phyloP scores from a whole-genome alignment of 139 green algal species.

The Mychonastes homosphaera region DNA sequence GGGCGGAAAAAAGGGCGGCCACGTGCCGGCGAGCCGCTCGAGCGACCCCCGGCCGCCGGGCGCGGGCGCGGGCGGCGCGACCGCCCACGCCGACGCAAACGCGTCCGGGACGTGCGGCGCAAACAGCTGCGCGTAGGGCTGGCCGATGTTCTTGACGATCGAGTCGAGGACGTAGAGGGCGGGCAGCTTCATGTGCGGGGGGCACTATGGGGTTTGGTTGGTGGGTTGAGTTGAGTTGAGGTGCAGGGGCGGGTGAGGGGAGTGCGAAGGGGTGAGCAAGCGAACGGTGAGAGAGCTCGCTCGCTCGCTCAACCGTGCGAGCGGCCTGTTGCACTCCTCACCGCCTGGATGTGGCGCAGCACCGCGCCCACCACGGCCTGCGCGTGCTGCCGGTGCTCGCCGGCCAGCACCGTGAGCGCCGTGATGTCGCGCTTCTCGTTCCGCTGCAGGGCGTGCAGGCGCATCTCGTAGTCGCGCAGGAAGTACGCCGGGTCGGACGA shows the following conservation, averaged over 20 bases:
- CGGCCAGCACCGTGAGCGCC: constrained; percentile 18
- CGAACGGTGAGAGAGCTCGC: no score
- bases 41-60: constrained; percentile 20
- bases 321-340: no score
- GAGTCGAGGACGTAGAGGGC: constrained; percentile 68
- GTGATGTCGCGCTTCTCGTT: constrained; percentile 18
- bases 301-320: no score
- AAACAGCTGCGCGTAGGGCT: constrained; percentile 49
- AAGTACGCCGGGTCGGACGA: no score
- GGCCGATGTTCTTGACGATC: constrained; percentile 62
- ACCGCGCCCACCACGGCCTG: constrained; percentile 10
- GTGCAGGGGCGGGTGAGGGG: no score
- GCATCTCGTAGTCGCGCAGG: constrained; percentile 1
- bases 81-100: constrained; percentile 8
- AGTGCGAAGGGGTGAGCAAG: no score
- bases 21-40: constrained; percentile 45
- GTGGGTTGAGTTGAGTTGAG: no score
- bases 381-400: constrained; percentile 4
- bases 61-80: neutral
- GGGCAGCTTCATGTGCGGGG: constrained; percentile 45
- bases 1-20: constrained; percentile 35
- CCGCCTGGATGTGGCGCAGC: constrained; percentile 10
- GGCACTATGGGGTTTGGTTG: no score
- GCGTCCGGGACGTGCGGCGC: constrained; percentile 25
- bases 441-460: constrained; percentile 4